Percentiles rank a stretch among this genome's conserved stretches.
Evolutionary conservation across 306 rosid species (phyloP).

Genomic region (apple (Malus domestica)): DNA sequence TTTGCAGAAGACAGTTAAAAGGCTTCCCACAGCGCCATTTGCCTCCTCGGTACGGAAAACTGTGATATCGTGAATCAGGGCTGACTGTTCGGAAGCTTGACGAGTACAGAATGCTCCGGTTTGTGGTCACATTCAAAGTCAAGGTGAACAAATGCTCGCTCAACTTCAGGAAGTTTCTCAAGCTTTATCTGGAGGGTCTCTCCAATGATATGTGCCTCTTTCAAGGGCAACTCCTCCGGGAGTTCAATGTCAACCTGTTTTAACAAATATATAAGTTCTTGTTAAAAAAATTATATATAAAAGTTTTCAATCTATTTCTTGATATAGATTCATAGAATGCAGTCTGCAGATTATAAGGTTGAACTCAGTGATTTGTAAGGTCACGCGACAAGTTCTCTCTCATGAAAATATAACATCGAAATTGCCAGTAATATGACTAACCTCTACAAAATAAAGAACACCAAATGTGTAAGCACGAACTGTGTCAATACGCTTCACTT

Average conservation of each 20-base stretch:
- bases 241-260: slow-evolving; percentile 86
- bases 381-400: neutral
- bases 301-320: neutral
- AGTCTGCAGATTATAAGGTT: neutral
- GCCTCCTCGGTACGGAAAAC: neutral
- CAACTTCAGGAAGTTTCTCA: slow-evolving; percentile 76
- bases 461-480: slow-evolving; percentile 98
- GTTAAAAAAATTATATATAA: too few relatives aligned
- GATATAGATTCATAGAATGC: neutral
- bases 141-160: slow-evolving; percentile 86
- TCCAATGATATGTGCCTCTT: slow-evolving; percentile 77
- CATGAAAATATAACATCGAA: neutral
- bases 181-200: slow-evolving; percentile 67
- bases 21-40: neutral
- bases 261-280: neutral
- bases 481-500: slow-evolving; percentile 75
- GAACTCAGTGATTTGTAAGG: neutral
- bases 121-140: slow-evolving; percentile 97
- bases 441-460: slow-evolving; percentile 95
- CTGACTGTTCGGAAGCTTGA: slow-evolving; percentile 54
- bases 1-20: neutral
- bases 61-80: slow-evolving; percentile 15
- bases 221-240: slow-evolving; percentile 75
- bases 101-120: slow-evolving; percentile 83
- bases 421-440: slow-evolving; percentile 12